Conservation (phyloP, 2,329 filamentous ascomycete species). For the Nemania diffusa region DNA sequence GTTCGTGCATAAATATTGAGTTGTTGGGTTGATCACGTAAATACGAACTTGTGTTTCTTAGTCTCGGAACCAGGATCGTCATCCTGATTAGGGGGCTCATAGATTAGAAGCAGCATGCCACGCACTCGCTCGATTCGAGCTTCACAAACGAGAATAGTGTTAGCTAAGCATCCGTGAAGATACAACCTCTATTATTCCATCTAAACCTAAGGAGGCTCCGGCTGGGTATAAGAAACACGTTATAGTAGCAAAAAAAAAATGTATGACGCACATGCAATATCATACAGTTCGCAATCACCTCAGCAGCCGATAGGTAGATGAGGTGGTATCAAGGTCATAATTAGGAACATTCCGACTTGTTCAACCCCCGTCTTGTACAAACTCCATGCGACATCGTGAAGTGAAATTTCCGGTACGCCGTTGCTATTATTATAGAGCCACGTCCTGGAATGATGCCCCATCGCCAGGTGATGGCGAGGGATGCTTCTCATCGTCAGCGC, state of each 20-base stretch:
- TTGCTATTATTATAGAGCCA: slow-evolving; percentile 60
- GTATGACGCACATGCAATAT: slow-evolving; percentile 13
- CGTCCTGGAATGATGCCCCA: slow-evolving; percentile 71
- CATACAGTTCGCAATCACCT: slow-evolving; percentile 20
- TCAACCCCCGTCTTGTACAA: slow-evolving; percentile 25
- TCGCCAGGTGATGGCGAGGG: slow-evolving; percentile 62
- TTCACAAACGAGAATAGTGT: not conserved
- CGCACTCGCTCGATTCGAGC: not conserved
- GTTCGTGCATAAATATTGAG: too few species aligned
- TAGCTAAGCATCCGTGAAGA: not conserved
- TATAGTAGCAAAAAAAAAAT: slow-evolving; percentile 5
- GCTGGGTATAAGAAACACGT: slow-evolving; percentile 2
- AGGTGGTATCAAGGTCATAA: slow-evolving; percentile 24
- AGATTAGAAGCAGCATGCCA: too few species aligned
- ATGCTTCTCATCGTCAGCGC: slow-evolving; percentile 53
- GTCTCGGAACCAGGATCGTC: too few species aligned
- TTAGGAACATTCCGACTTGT: slow-evolving; percentile 18
- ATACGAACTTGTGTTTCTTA: too few species aligned
- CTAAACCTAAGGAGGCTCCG: slow-evolving; percentile 8
- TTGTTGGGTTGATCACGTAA: too few species aligned
- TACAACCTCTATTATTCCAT: slow-evolving; percentile 7
- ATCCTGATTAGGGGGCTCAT: too few species aligned
- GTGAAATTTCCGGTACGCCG: slow-evolving; percentile 14
- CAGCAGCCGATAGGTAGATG: not conserved
- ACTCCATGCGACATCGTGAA: slow-evolving; percentile 37